Evolutionary conservation across 305 asterid species (phyloP).

Genomic region (Ajuga reptans): DNA sequence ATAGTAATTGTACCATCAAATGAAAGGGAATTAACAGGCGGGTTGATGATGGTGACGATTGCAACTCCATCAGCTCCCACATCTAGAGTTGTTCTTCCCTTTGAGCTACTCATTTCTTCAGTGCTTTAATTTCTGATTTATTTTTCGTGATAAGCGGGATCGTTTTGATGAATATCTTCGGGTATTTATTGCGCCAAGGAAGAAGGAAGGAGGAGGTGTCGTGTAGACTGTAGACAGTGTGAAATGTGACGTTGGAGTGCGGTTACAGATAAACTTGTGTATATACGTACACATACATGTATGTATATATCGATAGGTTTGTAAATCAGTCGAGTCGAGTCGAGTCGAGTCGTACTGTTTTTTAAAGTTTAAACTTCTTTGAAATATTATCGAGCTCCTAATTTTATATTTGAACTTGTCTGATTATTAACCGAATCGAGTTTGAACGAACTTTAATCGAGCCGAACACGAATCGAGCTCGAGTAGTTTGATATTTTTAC

Average conservation of each 20-base stretch:
- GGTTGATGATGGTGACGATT: constrained; percentile 81
- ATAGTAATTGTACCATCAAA: constrained; percentile 52
- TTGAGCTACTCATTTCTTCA: constrained; percentile 33
- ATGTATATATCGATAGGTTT: neutral
- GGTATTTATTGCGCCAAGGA: constrained; percentile 20
- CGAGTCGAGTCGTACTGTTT: no score
- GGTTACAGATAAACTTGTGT: constrained; percentile 16
- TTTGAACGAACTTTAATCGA: no score
- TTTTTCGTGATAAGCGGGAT: neutral
- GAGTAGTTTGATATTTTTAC: no score
- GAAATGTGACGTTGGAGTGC: constrained; percentile 25
- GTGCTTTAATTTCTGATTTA: neutral
- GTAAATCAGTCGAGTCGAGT: no score
- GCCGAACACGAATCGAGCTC: no score
- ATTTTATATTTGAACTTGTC: no score
- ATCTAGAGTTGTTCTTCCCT: constrained; percentile 71
- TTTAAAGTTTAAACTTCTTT: no score
- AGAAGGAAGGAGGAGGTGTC: constrained; percentile 25
- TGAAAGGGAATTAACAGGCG: constrained; percentile 93
- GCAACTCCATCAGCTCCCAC: constrained; percentile 94
- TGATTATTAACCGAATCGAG: no score
- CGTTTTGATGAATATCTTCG: neutral
- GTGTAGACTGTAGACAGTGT: constrained; percentile 19
- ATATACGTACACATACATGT: neutral
- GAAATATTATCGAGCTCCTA: no score